Conservation (phyloP, 139 green algal species). For the Dunaliella sp. region DNA sequence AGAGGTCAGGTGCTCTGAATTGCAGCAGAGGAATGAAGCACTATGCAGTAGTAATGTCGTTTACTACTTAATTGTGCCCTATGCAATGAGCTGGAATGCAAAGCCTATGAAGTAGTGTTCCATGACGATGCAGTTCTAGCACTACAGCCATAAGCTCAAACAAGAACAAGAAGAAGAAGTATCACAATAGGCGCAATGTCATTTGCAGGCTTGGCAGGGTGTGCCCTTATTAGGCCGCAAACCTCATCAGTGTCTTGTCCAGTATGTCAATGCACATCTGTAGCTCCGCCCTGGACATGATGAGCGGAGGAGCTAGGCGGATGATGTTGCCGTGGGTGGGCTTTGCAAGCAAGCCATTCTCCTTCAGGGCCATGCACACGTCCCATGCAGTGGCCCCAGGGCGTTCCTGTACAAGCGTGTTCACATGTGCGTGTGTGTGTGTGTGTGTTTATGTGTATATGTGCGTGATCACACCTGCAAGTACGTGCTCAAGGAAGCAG, state of each 20-base stretch:
- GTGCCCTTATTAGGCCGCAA: conserved; percentile 36
- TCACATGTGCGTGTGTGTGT: not conserved
- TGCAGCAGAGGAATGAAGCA: no score
- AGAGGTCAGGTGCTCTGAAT: no score
- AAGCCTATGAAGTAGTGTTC: no score
- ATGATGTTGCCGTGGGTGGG: conserved; percentile 93
- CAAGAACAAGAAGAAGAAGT: no score
- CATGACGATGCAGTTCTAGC: no score
- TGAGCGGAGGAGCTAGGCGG: conserved; percentile 81
- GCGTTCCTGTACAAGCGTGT: conserved; percentile 29
- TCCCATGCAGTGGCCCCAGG: conserved; percentile 75
- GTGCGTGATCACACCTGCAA: not conserved
- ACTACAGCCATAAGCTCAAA: no score
- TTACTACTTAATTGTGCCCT: no score
- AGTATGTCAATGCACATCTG: conserved; percentile 75
- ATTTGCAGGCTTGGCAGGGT: no score
- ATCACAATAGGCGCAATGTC: no score
- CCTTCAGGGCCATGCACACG: conserved; percentile 83
- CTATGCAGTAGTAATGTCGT: no score
- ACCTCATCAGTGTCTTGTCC: conserved; percentile 46
- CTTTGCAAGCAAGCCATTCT: conserved; percentile 89
- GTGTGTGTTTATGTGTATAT: no score
- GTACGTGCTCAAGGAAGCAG: not conserved
- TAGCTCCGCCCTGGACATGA: conserved; percentile 77
- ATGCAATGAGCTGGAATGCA: no score